Evolutionary conservation across 176 grass and related monocot genomes (phyloP), one percentile per base, ranked within the genome.

Genomic region (Poa annua): DNA sequence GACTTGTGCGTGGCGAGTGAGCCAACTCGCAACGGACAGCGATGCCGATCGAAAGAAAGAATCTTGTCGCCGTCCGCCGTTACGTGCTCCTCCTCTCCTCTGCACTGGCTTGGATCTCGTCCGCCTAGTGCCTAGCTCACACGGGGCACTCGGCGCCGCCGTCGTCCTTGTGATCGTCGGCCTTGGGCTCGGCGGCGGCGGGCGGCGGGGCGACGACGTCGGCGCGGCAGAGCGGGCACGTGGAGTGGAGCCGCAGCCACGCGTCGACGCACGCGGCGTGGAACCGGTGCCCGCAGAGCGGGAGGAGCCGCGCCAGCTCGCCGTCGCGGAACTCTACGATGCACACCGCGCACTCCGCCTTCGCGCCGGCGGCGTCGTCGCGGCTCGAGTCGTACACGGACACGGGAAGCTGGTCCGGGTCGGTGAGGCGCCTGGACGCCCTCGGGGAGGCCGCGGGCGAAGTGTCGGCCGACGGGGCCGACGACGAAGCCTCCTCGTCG

Each of bases 181-280:
- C 67, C 50, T 26, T 68, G 39, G 61, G 8, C 49, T 60, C 51
- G 38, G 49, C 59, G 5, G 56, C 17, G 0, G 51, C 36, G 2
- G 51, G 54, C 4, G 16, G 6, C 3, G 78, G 74, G 2, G 66
- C 48, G 13, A 82, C 78, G 17, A 94, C 81, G 45, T 11, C 5
- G 26, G 90, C 77, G 35, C 90, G 90, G 85, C 93, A 95, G 32
- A 95, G 88, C 22, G 90, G 93, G 82, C 93, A 95, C 21, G 80
- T 92, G 22, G 87, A 53, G 47, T 95, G 89, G 16, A 83, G 78
- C 1, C 61, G 81, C 15, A 92, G 74, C 93, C 90, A 95, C 9
- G 34, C 81, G 78, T 76, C 93, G 0, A 95, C 63, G 53, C 93
- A 95, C 20, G 85, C 85, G 13, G 86, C 81, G 49, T 92, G 92